These are phyloP conservation scores for Debaryomyces castellii DNA, from an alignment of 805 yeast genomes.

Conservation along the genomic window DNA sequence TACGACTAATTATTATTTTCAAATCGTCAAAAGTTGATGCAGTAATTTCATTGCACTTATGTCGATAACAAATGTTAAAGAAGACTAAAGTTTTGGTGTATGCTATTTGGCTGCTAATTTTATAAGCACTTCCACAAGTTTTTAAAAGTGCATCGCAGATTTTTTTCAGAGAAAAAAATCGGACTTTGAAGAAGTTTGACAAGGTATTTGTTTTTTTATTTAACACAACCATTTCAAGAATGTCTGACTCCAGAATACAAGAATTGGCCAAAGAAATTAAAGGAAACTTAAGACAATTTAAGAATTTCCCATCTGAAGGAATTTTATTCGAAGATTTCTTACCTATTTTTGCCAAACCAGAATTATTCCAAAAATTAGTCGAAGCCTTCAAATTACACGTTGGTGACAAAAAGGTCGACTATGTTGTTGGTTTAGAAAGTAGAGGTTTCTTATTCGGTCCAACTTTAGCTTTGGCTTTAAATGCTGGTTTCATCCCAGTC, in stretches of 20 bases:
- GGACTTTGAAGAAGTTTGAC: background rate
- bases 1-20: no score
- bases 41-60: no score
- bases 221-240: background rate
- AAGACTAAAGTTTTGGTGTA: no score
- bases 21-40: no score
- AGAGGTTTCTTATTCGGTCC: constrained; percentile 98
- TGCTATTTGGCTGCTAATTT: background rate
- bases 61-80: no score
- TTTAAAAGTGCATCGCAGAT: background rate
- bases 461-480: constrained; percentile 82
- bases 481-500: constrained; percentile 91
- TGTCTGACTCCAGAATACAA: constrained; percentile 18
- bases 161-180: background rate
- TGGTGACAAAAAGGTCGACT: constrained; percentile 70
- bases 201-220: background rate
- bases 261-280: constrained; percentile 38
- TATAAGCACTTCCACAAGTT: background rate
- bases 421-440: constrained; percentile 90
- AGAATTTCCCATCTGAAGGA: constrained; percentile 93
- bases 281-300: constrained; percentile 61
- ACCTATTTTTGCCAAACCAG: constrained; percentile 87
- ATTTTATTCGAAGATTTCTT: constrained; percentile 92
- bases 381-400: constrained; percentile 79
- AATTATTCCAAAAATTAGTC: constrained; percentile 74